These are phyloP conservation scores for Solanum bulbocastanum DNA, from an alignment of 257 asterid species.

Conservation along the genomic window DNA sequence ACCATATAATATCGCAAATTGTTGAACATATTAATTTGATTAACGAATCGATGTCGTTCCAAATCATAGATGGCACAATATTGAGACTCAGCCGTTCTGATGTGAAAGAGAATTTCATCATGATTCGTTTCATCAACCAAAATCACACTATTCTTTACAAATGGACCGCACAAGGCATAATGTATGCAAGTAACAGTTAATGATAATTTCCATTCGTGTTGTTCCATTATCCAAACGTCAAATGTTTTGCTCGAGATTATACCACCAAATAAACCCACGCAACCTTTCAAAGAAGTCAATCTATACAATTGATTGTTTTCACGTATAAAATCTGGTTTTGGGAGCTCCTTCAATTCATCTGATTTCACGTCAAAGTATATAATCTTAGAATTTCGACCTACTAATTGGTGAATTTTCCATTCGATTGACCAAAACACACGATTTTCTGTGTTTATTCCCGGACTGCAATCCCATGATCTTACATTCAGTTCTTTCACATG, in stretches of 20 bases:
- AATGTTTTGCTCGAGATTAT: background rate
- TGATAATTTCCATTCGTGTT: background rate
- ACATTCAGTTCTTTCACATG: background rate
- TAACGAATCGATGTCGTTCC: background rate
- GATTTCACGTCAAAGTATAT: background rate
- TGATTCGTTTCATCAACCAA: background rate
- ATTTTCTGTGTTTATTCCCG: background rate
- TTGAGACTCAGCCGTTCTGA: too few relatives aligned
- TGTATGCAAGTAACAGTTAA: background rate
- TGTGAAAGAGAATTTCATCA: background rate
- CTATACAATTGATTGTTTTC: background rate
- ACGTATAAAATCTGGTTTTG: background rate
- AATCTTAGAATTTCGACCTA: background rate
- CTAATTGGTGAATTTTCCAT: background rate
- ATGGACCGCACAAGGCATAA: background rate
- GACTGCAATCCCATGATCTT: background rate
- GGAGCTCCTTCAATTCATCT: background rate
- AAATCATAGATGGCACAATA: background rate
- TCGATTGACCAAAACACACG: background rate
- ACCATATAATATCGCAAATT: background rate
- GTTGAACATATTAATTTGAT: background rate
- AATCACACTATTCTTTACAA: background rate
- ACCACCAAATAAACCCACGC: background rate
- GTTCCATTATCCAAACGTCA: background rate
- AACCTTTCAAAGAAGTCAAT: background rate